Conservation (phyloP, 805 yeast species). For the Teunomyces lycoperdinae region DNA sequence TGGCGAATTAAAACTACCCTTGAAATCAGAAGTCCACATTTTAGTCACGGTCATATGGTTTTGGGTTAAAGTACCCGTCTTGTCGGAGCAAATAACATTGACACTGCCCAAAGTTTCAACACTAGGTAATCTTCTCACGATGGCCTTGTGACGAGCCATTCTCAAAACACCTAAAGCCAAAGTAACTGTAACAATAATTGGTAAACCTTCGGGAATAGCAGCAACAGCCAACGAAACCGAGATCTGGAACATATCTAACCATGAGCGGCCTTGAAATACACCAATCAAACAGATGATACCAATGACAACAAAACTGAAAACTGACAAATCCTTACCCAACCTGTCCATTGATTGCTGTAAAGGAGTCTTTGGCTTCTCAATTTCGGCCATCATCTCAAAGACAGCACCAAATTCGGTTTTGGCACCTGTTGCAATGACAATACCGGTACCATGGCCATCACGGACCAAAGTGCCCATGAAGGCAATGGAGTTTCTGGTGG, state of each 20-base stretch:
- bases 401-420: conserved; percentile 93
- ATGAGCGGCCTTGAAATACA: conserved; percentile 83
- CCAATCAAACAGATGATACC: conserved; percentile 92
- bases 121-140: conserved; percentile 89
- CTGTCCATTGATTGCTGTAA: conserved; percentile 93
- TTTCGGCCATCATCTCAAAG: conserved; percentile 90
- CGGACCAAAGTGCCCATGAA: conserved; percentile 97
- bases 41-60: conserved; percentile 89
- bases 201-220: conserved; percentile 98
- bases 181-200: conserved; percentile 96
- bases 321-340: conserved; percentile 85
- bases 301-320: conserved; percentile 81
- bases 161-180: conserved; percentile 92
- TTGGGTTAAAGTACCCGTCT: conserved; percentile 68
- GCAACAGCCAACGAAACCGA: conserved; percentile 98
- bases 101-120: conserved; percentile 95
- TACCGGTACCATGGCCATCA: conserved; percentile 92
- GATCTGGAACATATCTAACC: conserved; percentile 98
- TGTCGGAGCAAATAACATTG: conserved; percentile 49
- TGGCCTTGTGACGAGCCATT: conserved; percentile 94
- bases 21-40: conserved; percentile 71
- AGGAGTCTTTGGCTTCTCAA: conserved; percentile 98
- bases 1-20: conserved; percentile 36
- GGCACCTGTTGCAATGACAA: conserved; percentile 86
- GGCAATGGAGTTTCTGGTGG: conserved; percentile 75